These are phyloP conservation scores for Stephania cephalantha DNA, from an alignment of 164 flowering plant genomes.

Conservation along the genomic window DNA sequence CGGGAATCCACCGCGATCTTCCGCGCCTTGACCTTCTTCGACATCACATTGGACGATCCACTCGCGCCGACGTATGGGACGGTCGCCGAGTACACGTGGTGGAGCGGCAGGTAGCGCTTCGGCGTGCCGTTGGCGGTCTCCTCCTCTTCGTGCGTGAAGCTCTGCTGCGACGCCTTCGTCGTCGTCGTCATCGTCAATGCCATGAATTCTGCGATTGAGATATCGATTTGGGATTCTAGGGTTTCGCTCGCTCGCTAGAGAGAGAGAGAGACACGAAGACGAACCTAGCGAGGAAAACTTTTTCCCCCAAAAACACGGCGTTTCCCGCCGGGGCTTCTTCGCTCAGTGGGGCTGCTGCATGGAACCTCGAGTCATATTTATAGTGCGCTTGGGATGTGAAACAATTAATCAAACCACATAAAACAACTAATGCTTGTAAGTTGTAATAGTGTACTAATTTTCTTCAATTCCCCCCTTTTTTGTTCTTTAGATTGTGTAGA, in stretches of 20 bases:
- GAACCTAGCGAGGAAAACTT: neutral
- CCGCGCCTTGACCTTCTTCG: conserved; percentile 70
- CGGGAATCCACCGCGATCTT: conserved; percentile 23
- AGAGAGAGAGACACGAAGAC: neutral
- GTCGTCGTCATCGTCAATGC: conserved; percentile 6
- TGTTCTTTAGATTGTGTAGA: too few relatives aligned
- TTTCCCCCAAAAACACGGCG: conserved; percentile 12
- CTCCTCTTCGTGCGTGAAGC: conserved; percentile 23
- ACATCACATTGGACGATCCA: conserved; percentile 54
- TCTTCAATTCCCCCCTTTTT: too few relatives aligned
- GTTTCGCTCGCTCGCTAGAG: conserved; percentile 1
- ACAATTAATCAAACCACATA: too few relatives aligned
- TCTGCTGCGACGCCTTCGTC: neutral
- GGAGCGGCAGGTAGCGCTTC: conserved; percentile 54
- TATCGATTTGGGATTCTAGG: conserved; percentile 10
- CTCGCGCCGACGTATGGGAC: conserved; percentile 37
- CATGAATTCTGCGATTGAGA: conserved; percentile 6
- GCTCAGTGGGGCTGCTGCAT: neutral
- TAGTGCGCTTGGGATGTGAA: neutral
- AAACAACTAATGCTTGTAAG: too few relatives aligned
- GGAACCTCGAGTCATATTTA: neutral
- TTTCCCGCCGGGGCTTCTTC: conserved; percentile 25
- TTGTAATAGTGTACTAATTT: too few relatives aligned
- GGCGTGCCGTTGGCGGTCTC: conserved; percentile 40
- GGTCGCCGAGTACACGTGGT: conserved; percentile 66